Evolutionary conservation across 2,329 filamentous ascomycete genomes (phyloP).

Genomic region (Xenoacremonium recifei): DNA sequence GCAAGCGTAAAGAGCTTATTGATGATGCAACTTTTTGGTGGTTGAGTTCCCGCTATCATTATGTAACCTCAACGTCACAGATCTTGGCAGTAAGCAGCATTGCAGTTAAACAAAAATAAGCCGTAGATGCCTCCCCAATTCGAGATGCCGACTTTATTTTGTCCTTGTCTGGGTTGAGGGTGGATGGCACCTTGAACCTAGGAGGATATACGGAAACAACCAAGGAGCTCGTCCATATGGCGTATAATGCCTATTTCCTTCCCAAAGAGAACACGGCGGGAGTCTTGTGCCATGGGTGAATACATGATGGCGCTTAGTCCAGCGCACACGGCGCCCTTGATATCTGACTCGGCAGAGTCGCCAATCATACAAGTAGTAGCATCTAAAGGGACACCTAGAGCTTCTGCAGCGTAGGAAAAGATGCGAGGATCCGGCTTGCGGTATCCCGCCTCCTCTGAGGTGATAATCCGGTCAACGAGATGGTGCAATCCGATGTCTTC

Average conservation of each 20-base stretch:
- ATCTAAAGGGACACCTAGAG: neutral
- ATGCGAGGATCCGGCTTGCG: conserved; percentile 5
- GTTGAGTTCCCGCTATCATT: too few relatives aligned
- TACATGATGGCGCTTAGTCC: conserved; percentile 4
- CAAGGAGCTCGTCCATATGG: conserved; percentile 2
- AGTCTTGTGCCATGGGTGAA: neutral
- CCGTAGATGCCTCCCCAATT: too few relatives aligned
- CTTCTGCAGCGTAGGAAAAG: conserved; percentile 3
- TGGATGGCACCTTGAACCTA: too few relatives aligned
- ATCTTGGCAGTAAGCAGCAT: too few relatives aligned
- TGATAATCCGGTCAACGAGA: conserved; percentile 7
- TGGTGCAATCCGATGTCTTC: conserved; percentile 5
- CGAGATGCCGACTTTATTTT: too few relatives aligned
- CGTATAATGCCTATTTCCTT: conserved; percentile 1
- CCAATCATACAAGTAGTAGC: conserved; percentile 7
- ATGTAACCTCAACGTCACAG: too few relatives aligned
- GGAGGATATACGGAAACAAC: conserved; percentile 1
- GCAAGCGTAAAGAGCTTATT: too few relatives aligned
- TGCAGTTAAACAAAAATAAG: too few relatives aligned
- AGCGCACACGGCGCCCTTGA: conserved; percentile 7
- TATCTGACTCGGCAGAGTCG: conserved; percentile 6
- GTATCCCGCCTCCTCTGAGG: conserved; percentile 5
- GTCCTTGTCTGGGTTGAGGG: too few relatives aligned
- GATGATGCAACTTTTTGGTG: too few relatives aligned
- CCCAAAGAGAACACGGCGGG: neutral